Base-by-base conservation (phyloP, 1,284 basidiomycete genomes). In the Lentinula novae-zelandiae region DNA sequence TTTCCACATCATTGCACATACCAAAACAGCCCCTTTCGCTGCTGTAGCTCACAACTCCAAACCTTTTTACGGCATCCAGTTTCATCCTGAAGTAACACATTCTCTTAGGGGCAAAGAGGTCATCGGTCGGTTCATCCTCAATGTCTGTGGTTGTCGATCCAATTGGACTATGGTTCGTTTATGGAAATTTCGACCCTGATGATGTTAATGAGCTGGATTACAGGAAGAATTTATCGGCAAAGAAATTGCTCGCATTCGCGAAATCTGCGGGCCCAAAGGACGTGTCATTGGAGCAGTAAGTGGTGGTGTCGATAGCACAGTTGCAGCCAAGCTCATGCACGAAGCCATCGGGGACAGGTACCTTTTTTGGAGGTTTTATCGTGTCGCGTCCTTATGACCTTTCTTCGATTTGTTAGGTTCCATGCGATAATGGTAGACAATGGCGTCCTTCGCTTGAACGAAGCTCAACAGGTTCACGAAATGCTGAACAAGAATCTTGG, bases 401-500 rank as follows among this genome's bases (percentile, higher is more conserved):
- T 17, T 0, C 27, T 42, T 38, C 10, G 17, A 34, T 17, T 42
- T 40, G 5, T 36, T 53, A 95, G 94, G 64, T 99, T 99, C 83
- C 97, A 98, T 72, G 97, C 96, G 10, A 97, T 99, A 77, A 97
- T 99, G 95, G 97, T 99, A 57, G 97, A 99, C 78, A 99, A 99
- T 71, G 97, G 97, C 66, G 96, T 99, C 40, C 82, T 99, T 36
- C 91, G 97, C 56, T 77, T 91, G 67, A 90, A 98, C 73, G 97
- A 99, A 74, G 95, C 91, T 17, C 73, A 84, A 62, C 95, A 98
- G 76, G 97, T 99, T n/a, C 78, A 97, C 77, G 87, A 92, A 67
- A 98, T 97, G 95, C 84, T 99, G 51, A 93, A 90, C 75, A 85
- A 89, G 69, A 87, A 98, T 71, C 87, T 99, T 60, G 96, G 96